These are phyloP conservation scores for Arthrobotrys sphaeroides DNA, from an alignment of 2,329 filamentous ascomycete species.

Conservation along the genomic window DNA sequence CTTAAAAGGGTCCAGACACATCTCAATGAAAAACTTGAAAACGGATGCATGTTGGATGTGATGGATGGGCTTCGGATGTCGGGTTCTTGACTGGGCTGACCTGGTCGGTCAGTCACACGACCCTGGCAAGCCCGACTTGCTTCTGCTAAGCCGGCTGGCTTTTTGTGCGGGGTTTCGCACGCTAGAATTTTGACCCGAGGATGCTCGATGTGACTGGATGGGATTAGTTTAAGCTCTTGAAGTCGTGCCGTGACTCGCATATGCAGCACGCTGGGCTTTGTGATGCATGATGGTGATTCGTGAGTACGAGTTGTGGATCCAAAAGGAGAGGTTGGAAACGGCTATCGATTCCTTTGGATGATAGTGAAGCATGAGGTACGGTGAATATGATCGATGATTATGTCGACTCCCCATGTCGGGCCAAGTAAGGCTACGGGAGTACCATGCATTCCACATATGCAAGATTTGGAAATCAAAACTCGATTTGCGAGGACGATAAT, in stretches of 20 bases:
- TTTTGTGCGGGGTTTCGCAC: conserved; percentile 5
- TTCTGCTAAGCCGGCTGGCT: not conserved
- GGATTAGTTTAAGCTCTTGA: not conserved
- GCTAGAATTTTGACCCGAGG: not conserved
- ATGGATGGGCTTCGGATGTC: conserved; percentile 13
- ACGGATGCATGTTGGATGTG: not conserved
- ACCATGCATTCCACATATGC: not conserved
- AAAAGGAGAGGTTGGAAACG: not conserved
- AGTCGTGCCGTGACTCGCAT: conserved; percentile 6
- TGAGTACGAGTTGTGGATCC: not conserved
- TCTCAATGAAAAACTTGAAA: not conserved
- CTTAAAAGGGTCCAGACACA: conserved; percentile 5
- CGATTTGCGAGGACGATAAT: not conserved
- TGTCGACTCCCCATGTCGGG: not conserved
- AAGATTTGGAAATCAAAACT: not conserved
- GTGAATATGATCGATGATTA: not conserved
- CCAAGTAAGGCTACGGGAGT: not conserved
- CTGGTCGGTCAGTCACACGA: conserved; percentile 20
- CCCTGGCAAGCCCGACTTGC: not conserved
- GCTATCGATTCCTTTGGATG: not conserved
- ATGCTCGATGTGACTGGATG: not conserved
- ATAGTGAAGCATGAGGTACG: not conserved
- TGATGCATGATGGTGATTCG: not conserved
- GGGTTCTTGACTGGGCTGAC: conserved; percentile 15
- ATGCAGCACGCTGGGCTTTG: not conserved